A percentile compares a stretch with the other conserved stretches of the same genome.
Conservation (phyloP, 768 basidiomycete genomes). For the Lactifluus volemus region DNA sequence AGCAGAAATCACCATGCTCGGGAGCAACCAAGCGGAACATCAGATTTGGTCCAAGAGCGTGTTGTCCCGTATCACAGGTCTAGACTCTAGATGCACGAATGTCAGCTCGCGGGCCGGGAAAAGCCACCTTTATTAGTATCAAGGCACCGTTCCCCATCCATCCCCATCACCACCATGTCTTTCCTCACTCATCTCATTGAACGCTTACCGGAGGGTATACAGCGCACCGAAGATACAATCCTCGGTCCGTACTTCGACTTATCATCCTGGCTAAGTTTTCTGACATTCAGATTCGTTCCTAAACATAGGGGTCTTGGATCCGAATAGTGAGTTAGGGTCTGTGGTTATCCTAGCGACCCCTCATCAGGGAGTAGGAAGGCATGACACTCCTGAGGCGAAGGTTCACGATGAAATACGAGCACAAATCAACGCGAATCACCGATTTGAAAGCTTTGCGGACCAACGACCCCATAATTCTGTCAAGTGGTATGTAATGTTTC, state of each 20-base stretch:
- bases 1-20: too few relatives aligned
- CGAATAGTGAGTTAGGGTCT: constrained; percentile 15
- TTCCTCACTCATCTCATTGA: constrained; percentile 14
- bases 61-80: too few relatives aligned
- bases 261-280: background rate
- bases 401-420: constrained; percentile 60
- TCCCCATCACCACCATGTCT: constrained; percentile 1
- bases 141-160: too few relatives aligned
- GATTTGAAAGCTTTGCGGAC: constrained; percentile 78
- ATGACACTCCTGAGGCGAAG: constrained; percentile 70
- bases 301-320: constrained; percentile 15
- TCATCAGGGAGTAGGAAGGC: constrained; percentile 37
- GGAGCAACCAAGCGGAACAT: too few relatives aligned
- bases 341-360: background rate
- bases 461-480: constrained; percentile 61
- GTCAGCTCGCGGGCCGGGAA: too few relatives aligned
- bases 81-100: too few relatives aligned
- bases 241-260: constrained; percentile 4
- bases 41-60: too few relatives aligned
- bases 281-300: background rate
- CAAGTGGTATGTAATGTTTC: constrained; percentile 59
- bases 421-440: constrained; percentile 69
- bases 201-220: constrained; percentile 21
- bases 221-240: constrained; percentile 21
- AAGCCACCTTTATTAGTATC: too few relatives aligned